Evolutionary conservation across 768 basidiomycete genomes (phyloP), one percentile per base, ranked within the genome.

Genomic region (Xanthoconium stramineum): DNA sequence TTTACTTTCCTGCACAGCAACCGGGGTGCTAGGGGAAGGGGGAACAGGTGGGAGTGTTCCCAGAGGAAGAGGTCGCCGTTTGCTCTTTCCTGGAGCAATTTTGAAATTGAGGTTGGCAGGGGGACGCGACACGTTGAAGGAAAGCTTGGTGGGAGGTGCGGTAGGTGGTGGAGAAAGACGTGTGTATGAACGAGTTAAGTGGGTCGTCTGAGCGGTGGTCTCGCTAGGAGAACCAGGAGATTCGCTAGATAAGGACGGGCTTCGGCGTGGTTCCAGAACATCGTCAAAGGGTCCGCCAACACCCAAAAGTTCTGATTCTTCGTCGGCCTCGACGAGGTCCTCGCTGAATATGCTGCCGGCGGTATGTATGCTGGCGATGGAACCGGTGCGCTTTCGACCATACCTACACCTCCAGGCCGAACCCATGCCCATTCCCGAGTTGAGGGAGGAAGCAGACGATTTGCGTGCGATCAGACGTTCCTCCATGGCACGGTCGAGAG

Each of bases 401-500:
- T 85, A 89, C 48, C 83, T 84, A 60, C 69, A 82, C 63, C 82
- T 78, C 85, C 86, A 86, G 1, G 82, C 82, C 15, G 78, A 61
- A 38, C 84, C 85, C 83, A 87, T 84, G 39, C 85, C 84, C n/a
- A 83, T 65, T 24, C 83, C 84, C 5, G 83, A 88, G 11, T 75
- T 76, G 32, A 85, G 61, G 43, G 88, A 89, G 20, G 88, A 89
- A 12, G 70, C 71, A 17, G 90, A 90, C 0, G 81, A 76, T 65
- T 85, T 89, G 65, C 90, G 86, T 43, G 88, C 85, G 47, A 91
- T 74, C 49, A 88, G 76, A 55, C 91, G 87, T 57, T 89, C 83
- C 65, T 92, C 89, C 91, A 93, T 93, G 39, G 89, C 91, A 67
- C 85, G 88, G 74, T 94, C 91, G 37, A 94, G 81, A 15, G 84